Conservation (phyloP, 257 asterid species). For the Datura wrightii region DNA sequence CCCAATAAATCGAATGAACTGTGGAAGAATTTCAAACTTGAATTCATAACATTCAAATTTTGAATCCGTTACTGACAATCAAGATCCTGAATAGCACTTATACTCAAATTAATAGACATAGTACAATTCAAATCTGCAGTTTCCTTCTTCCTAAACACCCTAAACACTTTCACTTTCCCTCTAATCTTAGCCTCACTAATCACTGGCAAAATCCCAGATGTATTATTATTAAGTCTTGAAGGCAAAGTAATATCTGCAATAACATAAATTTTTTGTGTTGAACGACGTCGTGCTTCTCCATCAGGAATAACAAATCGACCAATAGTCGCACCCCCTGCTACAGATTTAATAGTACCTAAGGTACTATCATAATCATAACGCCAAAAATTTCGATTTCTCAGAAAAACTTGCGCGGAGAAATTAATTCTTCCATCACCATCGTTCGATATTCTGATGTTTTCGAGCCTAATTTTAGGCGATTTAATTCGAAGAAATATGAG, state of each 20-base stretch:
- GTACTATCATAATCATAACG: background rate
- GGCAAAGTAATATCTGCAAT: background rate
- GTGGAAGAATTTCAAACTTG: too few species aligned
- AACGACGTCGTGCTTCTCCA: background rate
- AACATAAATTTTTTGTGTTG: background rate
- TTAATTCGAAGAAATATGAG: conserved; percentile 39
- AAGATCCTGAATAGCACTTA: conserved; percentile 44
- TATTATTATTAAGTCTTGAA: background rate
- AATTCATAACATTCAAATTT: too few species aligned
- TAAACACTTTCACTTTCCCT: conserved; percentile 53
- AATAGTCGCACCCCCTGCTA: background rate
- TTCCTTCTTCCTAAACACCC: conserved; percentile 51
- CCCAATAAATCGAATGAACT: too few species aligned
- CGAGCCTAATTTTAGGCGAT: conserved; percentile 37
- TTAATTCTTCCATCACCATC: background rate
- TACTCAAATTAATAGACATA: conserved; percentile 45
- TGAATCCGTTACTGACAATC: conserved; percentile 42
- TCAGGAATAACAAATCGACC: background rate
- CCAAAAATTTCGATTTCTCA: conserved; percentile 1
- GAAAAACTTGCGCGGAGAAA: background rate
- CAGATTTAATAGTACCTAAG: background rate
- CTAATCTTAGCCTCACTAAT: conserved; percentile 43
- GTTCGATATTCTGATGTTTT: conserved; percentile 37
- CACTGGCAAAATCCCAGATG: conserved; percentile 37
- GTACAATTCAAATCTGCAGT: conserved; percentile 50